These are phyloP conservation scores for Aureobasidium namibiae DNA, from an alignment of 2,329 filamentous ascomycete genomes.

Conservation along the genomic window DNA sequence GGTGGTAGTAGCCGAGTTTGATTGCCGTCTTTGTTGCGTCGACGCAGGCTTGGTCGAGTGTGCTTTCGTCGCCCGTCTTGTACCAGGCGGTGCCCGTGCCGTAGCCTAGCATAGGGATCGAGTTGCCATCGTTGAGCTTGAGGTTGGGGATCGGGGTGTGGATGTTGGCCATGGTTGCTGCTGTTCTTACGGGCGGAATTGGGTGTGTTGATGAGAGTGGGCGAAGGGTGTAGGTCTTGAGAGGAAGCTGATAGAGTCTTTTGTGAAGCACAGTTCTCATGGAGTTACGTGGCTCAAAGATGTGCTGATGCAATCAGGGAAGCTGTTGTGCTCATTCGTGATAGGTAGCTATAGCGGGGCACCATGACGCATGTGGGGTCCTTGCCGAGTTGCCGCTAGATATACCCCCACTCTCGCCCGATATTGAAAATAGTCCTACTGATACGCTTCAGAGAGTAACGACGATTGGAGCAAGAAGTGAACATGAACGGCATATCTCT, in stretches of 20 bases:
- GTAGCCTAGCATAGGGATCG: constrained; percentile 66
- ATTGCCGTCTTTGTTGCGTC: constrained; percentile 56
- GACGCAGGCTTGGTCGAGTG: constrained; percentile 50
- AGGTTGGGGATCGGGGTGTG: constrained; percentile 47
- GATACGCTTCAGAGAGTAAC: not conserved
- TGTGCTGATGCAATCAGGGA: constrained; percentile 1
- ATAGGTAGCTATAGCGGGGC: not conserved
- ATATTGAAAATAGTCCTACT: not conserved
- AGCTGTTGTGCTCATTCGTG: not conserved
- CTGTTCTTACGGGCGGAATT: not conserved
- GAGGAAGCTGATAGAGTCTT: not conserved
- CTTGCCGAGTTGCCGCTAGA: not conserved
- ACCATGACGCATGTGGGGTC: not conserved
- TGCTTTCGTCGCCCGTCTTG: constrained; percentile 39
- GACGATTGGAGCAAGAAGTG: not conserved
- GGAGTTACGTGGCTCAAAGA: not conserved
- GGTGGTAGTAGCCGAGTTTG: constrained; percentile 59
- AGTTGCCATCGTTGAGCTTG: constrained; percentile 65
- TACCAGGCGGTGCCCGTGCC: constrained; percentile 65
- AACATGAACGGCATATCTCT: no score
- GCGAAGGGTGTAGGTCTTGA: not conserved
- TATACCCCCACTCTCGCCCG: constrained; percentile 1
- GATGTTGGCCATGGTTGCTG: constrained; percentile 32
- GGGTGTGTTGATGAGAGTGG: not conserved
- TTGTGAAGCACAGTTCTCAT: not conserved